A percentile compares a stretch with the other conserved stretches of the same genome.
phyloP scores from a whole-genome alignment of 176 grass and related monocot species.

The Canna indica region DNA sequence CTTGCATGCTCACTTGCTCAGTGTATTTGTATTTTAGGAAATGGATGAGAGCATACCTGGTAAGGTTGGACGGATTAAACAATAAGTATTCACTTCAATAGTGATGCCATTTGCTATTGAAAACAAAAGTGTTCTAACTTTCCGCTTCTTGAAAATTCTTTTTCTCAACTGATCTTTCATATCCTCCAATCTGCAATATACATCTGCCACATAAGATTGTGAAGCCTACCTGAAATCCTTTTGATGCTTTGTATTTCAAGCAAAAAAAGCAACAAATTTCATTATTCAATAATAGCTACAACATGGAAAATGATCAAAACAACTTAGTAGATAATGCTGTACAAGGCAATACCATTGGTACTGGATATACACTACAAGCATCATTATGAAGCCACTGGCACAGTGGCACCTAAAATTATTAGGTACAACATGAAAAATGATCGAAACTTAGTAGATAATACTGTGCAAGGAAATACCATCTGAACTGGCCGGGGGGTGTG shows the following conservation, averaged over 20 bases:
- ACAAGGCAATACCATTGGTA: background rate
- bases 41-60: constrained; percentile 40
- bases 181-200: constrained; percentile 49
- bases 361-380: background rate
- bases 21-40: constrained; percentile 15
- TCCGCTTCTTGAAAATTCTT: constrained; percentile 80
- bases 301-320: background rate
- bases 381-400: background rate
- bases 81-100: constrained; percentile 92
- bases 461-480: background rate
- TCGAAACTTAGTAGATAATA: background rate
- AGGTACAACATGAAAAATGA: background rate
- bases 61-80: constrained; percentile 58
- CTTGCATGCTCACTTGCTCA: background rate
- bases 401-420: background rate
- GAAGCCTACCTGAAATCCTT: background rate
- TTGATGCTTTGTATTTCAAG: background rate
- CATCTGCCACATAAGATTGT: background rate
- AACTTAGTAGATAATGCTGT: background rate
- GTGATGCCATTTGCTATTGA: constrained; percentile 65
- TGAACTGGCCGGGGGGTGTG: no score
- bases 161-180: constrained; percentile 91
- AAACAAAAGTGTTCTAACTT: constrained; percentile 82
- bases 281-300: background rate
- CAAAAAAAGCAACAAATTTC: background rate